Percentiles rank a stretch among this genome's conserved stretches.
These are phyloP conservation scores for Dillenia turbinata DNA, from an alignment of 164 flowering plant species.

Conservation along the genomic window DNA sequence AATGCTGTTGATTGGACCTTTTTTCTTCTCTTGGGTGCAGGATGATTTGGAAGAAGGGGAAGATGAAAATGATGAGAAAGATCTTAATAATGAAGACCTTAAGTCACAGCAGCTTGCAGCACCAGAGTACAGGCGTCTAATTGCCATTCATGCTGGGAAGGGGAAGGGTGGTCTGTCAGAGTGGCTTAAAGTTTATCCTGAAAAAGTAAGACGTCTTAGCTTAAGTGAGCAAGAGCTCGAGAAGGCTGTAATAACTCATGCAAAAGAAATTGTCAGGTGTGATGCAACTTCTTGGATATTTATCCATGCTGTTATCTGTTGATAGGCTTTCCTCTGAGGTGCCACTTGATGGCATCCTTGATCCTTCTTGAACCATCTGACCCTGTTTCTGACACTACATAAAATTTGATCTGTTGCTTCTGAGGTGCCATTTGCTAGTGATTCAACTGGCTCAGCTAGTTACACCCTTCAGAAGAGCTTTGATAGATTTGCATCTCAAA, in stretches of 20 bases:
- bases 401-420: too few species aligned
- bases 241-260: conserved; percentile 46
- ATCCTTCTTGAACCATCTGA: too few species aligned
- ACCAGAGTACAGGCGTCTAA: conserved; percentile 52
- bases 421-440: too few species aligned
- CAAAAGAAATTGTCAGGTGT: conserved; percentile 59
- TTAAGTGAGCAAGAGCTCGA: conserved; percentile 69
- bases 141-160: conserved; percentile 78
- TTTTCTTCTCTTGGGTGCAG: conserved; percentile 8
- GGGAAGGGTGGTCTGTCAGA: conserved; percentile 58
- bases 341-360: too few species aligned
- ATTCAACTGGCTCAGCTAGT: too few species aligned
- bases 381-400: too few species aligned
- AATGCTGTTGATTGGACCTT: neutral
- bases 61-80: conserved; percentile 32
- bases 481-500: too few species aligned
- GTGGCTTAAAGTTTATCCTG: conserved; percentile 50
- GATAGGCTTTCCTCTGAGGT: too few species aligned
- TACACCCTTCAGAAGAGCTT: too few species aligned
- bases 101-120: conserved; percentile 28
- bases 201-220: conserved; percentile 77
- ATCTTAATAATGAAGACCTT: conserved; percentile 29
- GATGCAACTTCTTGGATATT: neutral
- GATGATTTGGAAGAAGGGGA: conserved; percentile 25
- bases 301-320: too few species aligned